Evolutionary conservation across 768 basidiomycete species (phyloP).

Genomic region (Podaxis carcinomalis): DNA sequence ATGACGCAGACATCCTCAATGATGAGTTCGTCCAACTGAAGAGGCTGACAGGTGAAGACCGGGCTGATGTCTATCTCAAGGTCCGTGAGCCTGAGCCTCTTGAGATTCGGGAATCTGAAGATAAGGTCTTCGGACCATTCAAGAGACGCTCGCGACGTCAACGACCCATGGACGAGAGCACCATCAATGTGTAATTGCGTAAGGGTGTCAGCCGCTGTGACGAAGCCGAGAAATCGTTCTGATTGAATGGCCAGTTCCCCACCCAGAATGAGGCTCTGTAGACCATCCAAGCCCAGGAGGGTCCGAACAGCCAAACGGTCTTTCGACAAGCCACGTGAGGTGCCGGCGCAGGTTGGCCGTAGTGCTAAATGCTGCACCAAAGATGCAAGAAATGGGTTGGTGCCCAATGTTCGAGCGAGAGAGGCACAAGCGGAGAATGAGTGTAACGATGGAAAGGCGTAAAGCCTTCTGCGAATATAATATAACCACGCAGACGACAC

Average conservation of each 20-base stretch:
- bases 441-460: conserved; percentile 34
- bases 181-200: conserved; percentile 46
- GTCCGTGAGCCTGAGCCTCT: conserved; percentile 36
- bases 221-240: conserved; percentile 41
- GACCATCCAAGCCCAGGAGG: conserved; percentile 37
- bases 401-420: conserved; percentile 37
- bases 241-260: conserved; percentile 43
- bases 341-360: conserved; percentile 24
- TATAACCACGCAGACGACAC: conserved; percentile 47
- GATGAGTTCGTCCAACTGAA: conserved; percentile 33
- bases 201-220: conserved; percentile 37
- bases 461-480: conserved; percentile 40
- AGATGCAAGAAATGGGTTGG: conserved; percentile 28
- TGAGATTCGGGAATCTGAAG: conserved; percentile 40
- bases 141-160: conserved; percentile 32
- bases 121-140: conserved; percentile 52
- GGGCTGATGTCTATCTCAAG: conserved; percentile 39
- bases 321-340: conserved; percentile 3
- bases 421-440: conserved; percentile 37
- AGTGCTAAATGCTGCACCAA: conserved; percentile 40
- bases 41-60: conserved; percentile 27
- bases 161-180: conserved; percentile 22
- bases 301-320: conserved; percentile 32
- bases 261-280: conserved; percentile 41
- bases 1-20: conserved; percentile 41